A percentile compares a stretch with the other conserved stretches of the same genome.
phyloP scores from a whole-genome alignment of 331 rosid species.

The Pyrus hybrid region DNA sequence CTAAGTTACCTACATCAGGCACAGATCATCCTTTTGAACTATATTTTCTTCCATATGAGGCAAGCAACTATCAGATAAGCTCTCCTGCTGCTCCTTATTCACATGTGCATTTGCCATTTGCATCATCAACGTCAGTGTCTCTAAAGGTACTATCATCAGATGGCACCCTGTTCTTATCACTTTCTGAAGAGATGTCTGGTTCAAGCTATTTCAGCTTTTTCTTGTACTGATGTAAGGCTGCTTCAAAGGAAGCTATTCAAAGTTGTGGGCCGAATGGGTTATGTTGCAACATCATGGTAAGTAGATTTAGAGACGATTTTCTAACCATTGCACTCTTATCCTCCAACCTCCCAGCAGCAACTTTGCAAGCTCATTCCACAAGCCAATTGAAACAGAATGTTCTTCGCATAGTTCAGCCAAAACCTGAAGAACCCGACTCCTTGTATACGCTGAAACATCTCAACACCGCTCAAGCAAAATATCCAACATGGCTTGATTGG shows the following conservation, averaged over 20 bases:
- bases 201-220: conserved; percentile 72
- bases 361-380: conserved; percentile 90
- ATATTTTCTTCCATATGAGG: conserved; percentile 38
- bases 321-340: conserved; percentile 95
- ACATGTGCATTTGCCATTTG: conserved; percentile 18
- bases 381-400: conserved; percentile 85
- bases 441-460: conserved; percentile 93
- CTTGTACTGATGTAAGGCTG: conserved; percentile 76
- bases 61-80: conserved; percentile 64
- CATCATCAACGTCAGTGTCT: conserved; percentile 56
- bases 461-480: conserved; percentile 95
- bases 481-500: conserved; percentile 96
- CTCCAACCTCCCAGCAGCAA: conserved; percentile 97
- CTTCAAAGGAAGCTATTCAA: conserved; percentile 77
- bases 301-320: conserved; percentile 71
- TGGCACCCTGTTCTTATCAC: conserved; percentile 24
- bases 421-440: conserved; percentile 95
- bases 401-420: conserved; percentile 96
- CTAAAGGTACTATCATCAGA: conserved; percentile 33
- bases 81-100: conserved; percentile 48
- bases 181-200: conserved; percentile 45
- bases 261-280: conserved; percentile 98
- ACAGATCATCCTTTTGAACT: conserved; percentile 46
- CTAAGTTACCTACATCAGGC: conserved; percentile 88
- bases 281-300: conserved; percentile 93